Base-by-base conservation (phyloP, 805 yeast species). In the Candida boidinii region DNA sequence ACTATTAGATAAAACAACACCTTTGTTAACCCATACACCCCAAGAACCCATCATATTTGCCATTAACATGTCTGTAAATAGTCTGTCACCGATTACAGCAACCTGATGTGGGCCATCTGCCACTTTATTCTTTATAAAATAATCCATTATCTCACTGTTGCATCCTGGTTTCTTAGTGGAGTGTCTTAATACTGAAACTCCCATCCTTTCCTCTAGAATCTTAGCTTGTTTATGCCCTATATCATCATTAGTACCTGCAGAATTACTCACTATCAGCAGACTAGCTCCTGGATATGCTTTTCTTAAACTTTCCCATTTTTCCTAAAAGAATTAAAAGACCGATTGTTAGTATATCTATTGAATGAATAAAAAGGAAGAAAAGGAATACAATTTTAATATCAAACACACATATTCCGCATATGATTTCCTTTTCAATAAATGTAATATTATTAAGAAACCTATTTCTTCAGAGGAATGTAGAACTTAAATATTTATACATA, bases 211-310 rank as follows among this genome's bases (percentile, higher is more conserved):
- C 48, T 87, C 94, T 9, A 88, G 54, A 6, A 60, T 45, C 15
- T 49, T 41, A 0, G 96, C 96, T 45, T 83, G 81, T 13, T 39
- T 38, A 36, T 73, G 68, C 22, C 61, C 65, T 0, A 44, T 47
- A 47, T 88, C 96, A 45, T 80, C 94, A 37, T 70, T 64, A 0
- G 94, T 82, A 0, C 98, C 98, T 0, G 97, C 96, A 0, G 95
- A 83, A 48, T 90, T 90, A 46, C 94, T 81, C 4, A 90, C 95
- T 8, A 90, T 80, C 23, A 86, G 60, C 15, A 88, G 53, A 9
- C 64, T 63, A 4, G 75, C 78, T 23, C 65, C 73, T 0, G 92
- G 86, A 46, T 79, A 85, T 2, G 54, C 44, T n/a, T 54, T 44
- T 27, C 64, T 63, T 31, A 85, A 55, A n/a, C 51, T 44, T 5